Conservation (phyloP, 176 grass and related monocot species). For the Ampelocalamus luodianensis region DNA sequence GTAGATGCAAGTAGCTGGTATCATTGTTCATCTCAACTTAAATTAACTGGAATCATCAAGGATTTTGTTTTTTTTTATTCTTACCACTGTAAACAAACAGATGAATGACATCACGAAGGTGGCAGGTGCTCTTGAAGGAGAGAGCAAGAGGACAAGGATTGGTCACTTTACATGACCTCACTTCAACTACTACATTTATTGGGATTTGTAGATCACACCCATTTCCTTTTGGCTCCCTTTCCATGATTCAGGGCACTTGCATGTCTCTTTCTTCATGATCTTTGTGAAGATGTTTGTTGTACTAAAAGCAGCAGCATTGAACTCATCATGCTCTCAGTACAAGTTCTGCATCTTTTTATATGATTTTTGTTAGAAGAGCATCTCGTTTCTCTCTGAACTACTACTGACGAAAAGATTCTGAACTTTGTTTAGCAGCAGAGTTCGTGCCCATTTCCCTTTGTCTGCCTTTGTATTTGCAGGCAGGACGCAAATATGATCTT, state of each 20-base stretch:
- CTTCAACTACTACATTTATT: slow-evolving; percentile 60
- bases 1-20: neutral
- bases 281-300: slow-evolving; percentile 26
- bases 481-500: slow-evolving; percentile 4
- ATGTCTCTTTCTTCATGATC: slow-evolving; percentile 35
- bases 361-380: slow-evolving; percentile 5
- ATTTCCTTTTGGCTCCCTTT: slow-evolving; percentile 34
- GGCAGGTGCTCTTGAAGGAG: slow-evolving; percentile 19
- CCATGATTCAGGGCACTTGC: slow-evolving; percentile 49
- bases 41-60: neutral
- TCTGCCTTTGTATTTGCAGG: slow-evolving; percentile 8
- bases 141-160: slow-evolving; percentile 46
- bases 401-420: neutral
- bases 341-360: neutral
- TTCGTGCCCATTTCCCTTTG: neutral
- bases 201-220: slow-evolving; percentile 55
- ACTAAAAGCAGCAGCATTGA: slow-evolving; percentile 9
- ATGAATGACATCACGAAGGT: slow-evolving; percentile 23
- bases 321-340: slow-evolving; percentile 26
- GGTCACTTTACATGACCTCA: slow-evolving; percentile 55
- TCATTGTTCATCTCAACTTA: neutral
- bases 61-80: neutral
- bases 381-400: neutral
- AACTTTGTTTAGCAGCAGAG: slow-evolving; percentile 10
- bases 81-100: slow-evolving; percentile 38